Evolutionary conservation across 495 filamentous ascomycete genomes (phyloP).

Genomic region (Hypoxylon rickii): DNA sequence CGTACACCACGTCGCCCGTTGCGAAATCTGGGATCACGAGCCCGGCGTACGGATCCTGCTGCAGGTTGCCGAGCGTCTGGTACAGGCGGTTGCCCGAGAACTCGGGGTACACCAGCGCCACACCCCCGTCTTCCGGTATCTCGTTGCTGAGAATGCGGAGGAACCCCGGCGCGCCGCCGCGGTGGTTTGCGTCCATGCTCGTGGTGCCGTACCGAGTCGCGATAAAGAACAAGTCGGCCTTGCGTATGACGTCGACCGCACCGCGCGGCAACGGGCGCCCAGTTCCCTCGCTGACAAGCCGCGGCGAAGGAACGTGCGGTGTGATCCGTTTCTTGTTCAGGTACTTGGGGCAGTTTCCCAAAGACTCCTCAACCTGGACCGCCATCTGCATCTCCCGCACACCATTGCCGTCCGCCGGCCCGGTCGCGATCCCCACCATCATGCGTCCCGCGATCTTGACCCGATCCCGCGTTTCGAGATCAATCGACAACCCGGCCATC

Average conservation of each 20-base stretch:
- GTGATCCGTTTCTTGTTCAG: slow-evolving; percentile 71
- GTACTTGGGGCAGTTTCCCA: slow-evolving; percentile 87
- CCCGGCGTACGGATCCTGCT: slow-evolving; percentile 65
- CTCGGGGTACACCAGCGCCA: slow-evolving; percentile 72
- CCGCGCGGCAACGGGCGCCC: slow-evolving; percentile 44
- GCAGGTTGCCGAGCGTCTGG: slow-evolving; percentile 77
- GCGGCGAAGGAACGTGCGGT: slow-evolving; percentile 56
- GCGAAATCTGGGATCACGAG: slow-evolving; percentile 72
- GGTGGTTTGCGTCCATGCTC: slow-evolving; percentile 85
- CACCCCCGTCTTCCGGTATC: slow-evolving; percentile 40
- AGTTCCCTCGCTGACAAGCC: slow-evolving; percentile 48
- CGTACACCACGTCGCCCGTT: slow-evolving; percentile 69
- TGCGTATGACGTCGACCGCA: slow-evolving; percentile 62
- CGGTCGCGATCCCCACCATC: slow-evolving; percentile 55
- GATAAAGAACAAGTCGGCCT: slow-evolving; percentile 78
- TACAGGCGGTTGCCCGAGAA: slow-evolving; percentile 83
- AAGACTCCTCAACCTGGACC: slow-evolving; percentile 66
- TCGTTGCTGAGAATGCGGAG: slow-evolving; percentile 65
- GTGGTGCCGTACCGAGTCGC: slow-evolving; percentile 61
- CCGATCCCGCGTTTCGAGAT: slow-evolving; percentile 66
- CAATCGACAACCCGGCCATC: slow-evolving; percentile 66
- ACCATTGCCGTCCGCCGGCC: slow-evolving; percentile 33
- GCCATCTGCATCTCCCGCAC: slow-evolving; percentile 63
- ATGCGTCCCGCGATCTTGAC: slow-evolving; percentile 71
- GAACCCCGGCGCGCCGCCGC: slow-evolving; percentile 77